These are phyloP conservation scores for Luzula sylvatica DNA, from an alignment of 176 grass and related monocot genomes.

Conservation along the genomic window DNA sequence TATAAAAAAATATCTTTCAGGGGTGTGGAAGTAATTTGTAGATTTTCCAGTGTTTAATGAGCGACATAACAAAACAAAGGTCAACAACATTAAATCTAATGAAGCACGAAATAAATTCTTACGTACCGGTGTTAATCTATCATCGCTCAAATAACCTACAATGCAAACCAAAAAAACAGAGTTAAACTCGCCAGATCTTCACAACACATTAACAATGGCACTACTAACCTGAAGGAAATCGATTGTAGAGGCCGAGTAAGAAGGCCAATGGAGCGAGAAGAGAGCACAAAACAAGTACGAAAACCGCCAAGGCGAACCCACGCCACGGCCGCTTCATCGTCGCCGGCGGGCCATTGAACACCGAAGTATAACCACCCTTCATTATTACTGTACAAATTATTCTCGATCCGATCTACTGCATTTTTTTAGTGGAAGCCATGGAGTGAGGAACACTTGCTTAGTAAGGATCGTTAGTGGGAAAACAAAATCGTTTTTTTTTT, in stretches of 20 bases:
- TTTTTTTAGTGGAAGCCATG: not conserved
- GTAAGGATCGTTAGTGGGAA: constrained; percentile 6
- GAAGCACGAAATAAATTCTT: too few species aligned
- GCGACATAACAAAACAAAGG: not conserved
- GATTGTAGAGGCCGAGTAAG: constrained; percentile 54
- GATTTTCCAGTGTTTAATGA: too few species aligned
- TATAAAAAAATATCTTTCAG: not conserved
- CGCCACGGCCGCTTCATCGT: constrained; percentile 37
- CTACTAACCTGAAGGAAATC: constrained; percentile 32
- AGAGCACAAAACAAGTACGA: constrained; percentile 59
- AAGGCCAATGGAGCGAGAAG: constrained; percentile 54
- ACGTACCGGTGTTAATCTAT: constrained; percentile 13
- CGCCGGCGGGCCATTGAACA: constrained; percentile 2
- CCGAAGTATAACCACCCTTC: constrained; percentile 41
- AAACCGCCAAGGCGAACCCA: constrained; percentile 46
- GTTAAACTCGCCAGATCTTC: constrained; percentile 8
- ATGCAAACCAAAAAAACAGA: not conserved
- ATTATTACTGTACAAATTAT: not conserved
- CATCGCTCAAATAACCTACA: constrained; percentile 21
- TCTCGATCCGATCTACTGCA: not conserved
- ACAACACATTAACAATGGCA: not conserved
- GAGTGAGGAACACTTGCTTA: not conserved
- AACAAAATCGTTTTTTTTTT: constrained; percentile 1
- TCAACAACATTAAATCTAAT: not conserved
- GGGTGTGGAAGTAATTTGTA: too few species aligned